Conservation (phyloP, 1,284 basidiomycete species). For the Apiotrichum porosum region DNA sequence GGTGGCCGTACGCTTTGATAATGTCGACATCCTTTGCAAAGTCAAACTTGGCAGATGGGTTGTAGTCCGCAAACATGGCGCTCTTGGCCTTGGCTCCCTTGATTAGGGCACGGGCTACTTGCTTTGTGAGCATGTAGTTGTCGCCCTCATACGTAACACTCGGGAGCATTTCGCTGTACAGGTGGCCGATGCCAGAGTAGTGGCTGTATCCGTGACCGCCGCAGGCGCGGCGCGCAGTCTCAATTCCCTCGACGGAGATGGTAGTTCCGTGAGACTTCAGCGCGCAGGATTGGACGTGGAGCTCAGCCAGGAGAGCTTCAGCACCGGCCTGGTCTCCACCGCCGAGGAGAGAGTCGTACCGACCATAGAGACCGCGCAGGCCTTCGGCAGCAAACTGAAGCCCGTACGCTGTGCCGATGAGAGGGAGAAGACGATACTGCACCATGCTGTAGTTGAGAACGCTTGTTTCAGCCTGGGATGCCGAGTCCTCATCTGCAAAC, state of each 20-base stretch:
- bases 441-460: constrained; percentile 58
- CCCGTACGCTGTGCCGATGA: constrained; percentile 55
- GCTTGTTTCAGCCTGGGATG: constrained; percentile 50
- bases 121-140: constrained; percentile 55
- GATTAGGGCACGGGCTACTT: constrained; percentile 54
- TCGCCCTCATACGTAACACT: constrained; percentile 57
- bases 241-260: constrained; percentile 53
- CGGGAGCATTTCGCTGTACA: constrained; percentile 55
- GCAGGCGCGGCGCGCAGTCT: constrained; percentile 53
- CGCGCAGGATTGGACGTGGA: constrained; percentile 18
- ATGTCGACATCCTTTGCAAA: constrained; percentile 54
- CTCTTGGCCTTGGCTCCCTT: constrained; percentile 54
- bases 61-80: constrained; percentile 41
- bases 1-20: constrained; percentile 53
- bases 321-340: constrained; percentile 2
- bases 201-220: constrained; percentile 58
- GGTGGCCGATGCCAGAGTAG: constrained; percentile 54
- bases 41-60: too few relatives aligned
- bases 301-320: constrained; percentile 14
- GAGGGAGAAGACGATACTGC: constrained; percentile 55
- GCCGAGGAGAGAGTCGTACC: constrained; percentile 8
- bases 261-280: constrained; percentile 45
- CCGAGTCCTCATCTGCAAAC: constrained; percentile 51
- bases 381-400: constrained; percentile 54
- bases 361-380: constrained; percentile 47